A percentile compares a stretch with the other conserved stretches of the same genome.
phyloP scores from a whole-genome alignment of 1,139 yeast genomes.

The Taphrina confusa region DNA sequence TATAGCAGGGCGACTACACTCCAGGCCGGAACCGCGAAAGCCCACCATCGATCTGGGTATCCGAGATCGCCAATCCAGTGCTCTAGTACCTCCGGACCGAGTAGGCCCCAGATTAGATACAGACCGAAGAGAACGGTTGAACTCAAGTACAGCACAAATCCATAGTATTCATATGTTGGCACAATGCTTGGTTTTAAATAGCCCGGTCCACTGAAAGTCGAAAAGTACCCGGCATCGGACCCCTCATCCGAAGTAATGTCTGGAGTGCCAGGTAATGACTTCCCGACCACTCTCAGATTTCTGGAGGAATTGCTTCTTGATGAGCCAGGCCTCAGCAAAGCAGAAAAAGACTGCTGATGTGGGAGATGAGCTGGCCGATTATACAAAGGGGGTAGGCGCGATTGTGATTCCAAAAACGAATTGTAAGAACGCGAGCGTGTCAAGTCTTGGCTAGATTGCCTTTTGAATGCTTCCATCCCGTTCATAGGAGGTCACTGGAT shows the following conservation, averaged over 20 bases:
- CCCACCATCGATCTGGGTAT: slow-evolving; percentile 88
- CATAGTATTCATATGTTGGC: slow-evolving; percentile 39
- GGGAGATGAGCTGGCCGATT: slow-evolving; percentile 32
- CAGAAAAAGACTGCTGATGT: slow-evolving; percentile 27
- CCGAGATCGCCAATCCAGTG: slow-evolving; percentile 62
- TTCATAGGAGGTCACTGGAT: neutral
- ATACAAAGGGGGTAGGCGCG: slow-evolving; percentile 27
- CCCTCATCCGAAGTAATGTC: slow-evolving; percentile 21
- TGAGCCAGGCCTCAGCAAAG: slow-evolving; percentile 20
- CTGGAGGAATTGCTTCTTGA: neutral
- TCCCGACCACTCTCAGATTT: neutral
- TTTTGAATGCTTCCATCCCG: slow-evolving; percentile 3
- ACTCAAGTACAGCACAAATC: slow-evolving; percentile 37
- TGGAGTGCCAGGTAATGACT: slow-evolving; percentile 23
- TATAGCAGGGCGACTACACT: slow-evolving; percentile 69
- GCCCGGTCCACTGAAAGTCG: slow-evolving; percentile 21
- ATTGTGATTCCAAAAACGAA: slow-evolving; percentile 17
- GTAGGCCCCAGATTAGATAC: slow-evolving; percentile 69
- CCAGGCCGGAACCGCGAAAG: slow-evolving; percentile 70
- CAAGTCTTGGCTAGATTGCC: slow-evolving; percentile 12
- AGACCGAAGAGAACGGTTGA: slow-evolving; percentile 41
- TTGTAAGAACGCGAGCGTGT: slow-evolving; percentile 24
- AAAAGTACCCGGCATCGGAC: slow-evolving; percentile 20
- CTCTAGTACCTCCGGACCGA: slow-evolving; percentile 58
- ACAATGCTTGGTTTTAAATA: slow-evolving; percentile 32